Evolutionary conservation across 2,329 filamentous ascomycete genomes (phyloP), one percentile per base, ranked within the genome.

Genomic region (Penicillium sp.): DNA sequence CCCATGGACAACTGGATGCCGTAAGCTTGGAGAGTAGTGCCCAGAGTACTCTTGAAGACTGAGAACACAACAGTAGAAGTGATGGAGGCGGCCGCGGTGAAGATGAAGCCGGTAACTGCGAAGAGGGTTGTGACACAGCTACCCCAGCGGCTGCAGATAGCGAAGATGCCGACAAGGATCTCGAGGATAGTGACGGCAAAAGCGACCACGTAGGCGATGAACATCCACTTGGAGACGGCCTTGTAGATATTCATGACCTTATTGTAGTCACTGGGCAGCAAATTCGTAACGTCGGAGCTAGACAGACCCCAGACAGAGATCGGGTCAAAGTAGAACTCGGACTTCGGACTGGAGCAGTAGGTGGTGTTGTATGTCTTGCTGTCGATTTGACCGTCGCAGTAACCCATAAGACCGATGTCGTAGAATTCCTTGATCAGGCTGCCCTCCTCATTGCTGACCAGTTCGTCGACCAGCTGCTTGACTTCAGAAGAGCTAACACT

Each of bases 381-480:
- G 62, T 82, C 81, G 62, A 79, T 73, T 49, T 81, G 75, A 51
- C 82, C 85, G 54, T 80, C 78, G 83, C 94, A 97, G 82, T 92
- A 96, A 71, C 89, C 89, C 89, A 90, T 96, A 35, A 97, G 81
- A 69, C 84, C 85, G 69, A 97, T 81, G 58, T 89, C 83, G 82
- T 97, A 97, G 68, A 86, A 81, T 70, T 93, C 85, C 67, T 82
- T 84, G 56, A 96, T 82, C 52, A 83, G 80, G 42, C 90, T 79
- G 42, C 73, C 61, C 15, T 69, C 56, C 57, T 77, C 63, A 8
- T 49, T 49, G 46, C 31, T 49, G 15, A 22, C 31, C 2, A 76
- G 69, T 6, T 72, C 59, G 33, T 71, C 49, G 20, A 80, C 66
- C 25, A 72, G 69, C 12, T 69, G 59, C 22, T 64, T 61, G 26